Percentiles rank a stretch among this genome's conserved stretches.
Conservation (phyloP, 2,329 filamentous ascomycete genomes). For the Cytospora schulzeri region DNA sequence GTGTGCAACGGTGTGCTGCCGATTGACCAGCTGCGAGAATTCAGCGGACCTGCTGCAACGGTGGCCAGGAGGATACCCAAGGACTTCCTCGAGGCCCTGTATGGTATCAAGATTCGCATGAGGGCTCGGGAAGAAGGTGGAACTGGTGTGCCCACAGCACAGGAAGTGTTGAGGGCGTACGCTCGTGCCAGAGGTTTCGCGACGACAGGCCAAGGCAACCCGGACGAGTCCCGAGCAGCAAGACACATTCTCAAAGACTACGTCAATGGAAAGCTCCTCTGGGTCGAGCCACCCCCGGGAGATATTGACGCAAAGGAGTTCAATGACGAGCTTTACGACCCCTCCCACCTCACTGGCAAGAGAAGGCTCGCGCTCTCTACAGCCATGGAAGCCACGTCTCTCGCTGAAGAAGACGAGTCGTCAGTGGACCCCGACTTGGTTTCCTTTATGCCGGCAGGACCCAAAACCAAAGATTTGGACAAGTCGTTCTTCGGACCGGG, state of each 20-base stretch:
- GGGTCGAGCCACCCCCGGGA: conserved; percentile 81
- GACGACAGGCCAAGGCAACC: conserved; percentile 84
- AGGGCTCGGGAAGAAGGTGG: conserved; percentile 89
- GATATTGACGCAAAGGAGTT: conserved; percentile 74
- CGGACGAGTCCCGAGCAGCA: conserved; percentile 90
- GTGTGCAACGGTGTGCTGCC: conserved; percentile 94
- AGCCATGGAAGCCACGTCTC: conserved; percentile 49
- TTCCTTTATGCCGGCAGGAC: conserved; percentile 56
- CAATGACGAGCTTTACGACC: conserved; percentile 87
- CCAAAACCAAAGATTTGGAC: conserved; percentile 78
- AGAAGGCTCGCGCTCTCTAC: conserved; percentile 66
- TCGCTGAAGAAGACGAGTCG: conserved; percentile 41
- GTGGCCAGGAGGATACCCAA: conserved; percentile 86
- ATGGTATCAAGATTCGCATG: conserved; percentile 85
- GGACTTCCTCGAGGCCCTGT: conserved; percentile 85
- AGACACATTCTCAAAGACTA: conserved; percentile 94
- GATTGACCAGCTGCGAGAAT: conserved; percentile 94
- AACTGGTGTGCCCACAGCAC: conserved; percentile 80
- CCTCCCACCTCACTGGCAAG: conserved; percentile 78
- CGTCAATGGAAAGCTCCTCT: conserved; percentile 92
- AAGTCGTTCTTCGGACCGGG: conserved; percentile 82
- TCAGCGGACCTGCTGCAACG: conserved; percentile 80
- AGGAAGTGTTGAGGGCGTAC: conserved; percentile 84
- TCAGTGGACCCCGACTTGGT: conserved; percentile 51
- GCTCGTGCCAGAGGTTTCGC: conserved; percentile 88